Percentiles rank a stretch among this genome's conserved stretches.
Evolutionary conservation across 352 stramenopile genomes (phyloP).

Genomic region (Plasmopara muralis): DNA sequence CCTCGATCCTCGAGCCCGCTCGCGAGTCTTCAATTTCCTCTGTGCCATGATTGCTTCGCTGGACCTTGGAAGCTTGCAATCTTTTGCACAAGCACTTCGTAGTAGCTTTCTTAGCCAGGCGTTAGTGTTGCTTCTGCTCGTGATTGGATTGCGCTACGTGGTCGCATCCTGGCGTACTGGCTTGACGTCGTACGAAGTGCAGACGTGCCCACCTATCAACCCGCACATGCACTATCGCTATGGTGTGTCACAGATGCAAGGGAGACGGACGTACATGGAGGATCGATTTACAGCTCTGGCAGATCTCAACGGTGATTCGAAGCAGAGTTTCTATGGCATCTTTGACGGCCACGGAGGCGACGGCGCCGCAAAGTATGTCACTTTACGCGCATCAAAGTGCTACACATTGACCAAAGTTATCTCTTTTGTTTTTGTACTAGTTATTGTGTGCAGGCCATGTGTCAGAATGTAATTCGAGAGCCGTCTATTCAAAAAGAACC

Average conservation of each 20-base stretch:
- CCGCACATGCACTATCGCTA: slow-evolving; percentile 73
- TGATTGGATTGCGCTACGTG: slow-evolving; percentile 54
- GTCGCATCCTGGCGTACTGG: slow-evolving; percentile 44
- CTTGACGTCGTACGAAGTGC: slow-evolving; percentile 57
- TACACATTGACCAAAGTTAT: too few species aligned
- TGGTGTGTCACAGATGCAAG: slow-evolving; percentile 77
- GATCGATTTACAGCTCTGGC: slow-evolving; percentile 77
- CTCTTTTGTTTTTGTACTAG: slow-evolving; percentile 21
- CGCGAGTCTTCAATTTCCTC: slow-evolving; percentile 2
- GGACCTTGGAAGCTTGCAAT: slow-evolving; percentile 59
- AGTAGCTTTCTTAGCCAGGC: slow-evolving; percentile 62
- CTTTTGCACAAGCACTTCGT: slow-evolving; percentile 49
- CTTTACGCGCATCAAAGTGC: neutral
- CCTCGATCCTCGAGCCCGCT: too few species aligned
- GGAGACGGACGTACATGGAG: slow-evolving; percentile 87
- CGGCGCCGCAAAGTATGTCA: slow-evolving; percentile 73
- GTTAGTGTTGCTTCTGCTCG: slow-evolving; percentile 48
- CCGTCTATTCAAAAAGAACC: slow-evolving; percentile 60
- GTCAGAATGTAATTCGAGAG: slow-evolving; percentile 76
- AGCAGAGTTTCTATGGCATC: slow-evolving; percentile 88
- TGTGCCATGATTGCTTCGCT: slow-evolving; percentile 42
- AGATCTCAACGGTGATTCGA: slow-evolving; percentile 72
- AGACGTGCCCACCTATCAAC: slow-evolving; percentile 71
- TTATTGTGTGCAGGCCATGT: slow-evolving; percentile 79
- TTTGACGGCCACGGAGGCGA: slow-evolving; percentile 92